A percentile compares a stretch with the other conserved stretches of the same genome.
These are phyloP conservation scores for Puccinia horiana DNA, from an alignment of 1,284 basidiomycete genomes.

Conservation along the genomic window DNA sequence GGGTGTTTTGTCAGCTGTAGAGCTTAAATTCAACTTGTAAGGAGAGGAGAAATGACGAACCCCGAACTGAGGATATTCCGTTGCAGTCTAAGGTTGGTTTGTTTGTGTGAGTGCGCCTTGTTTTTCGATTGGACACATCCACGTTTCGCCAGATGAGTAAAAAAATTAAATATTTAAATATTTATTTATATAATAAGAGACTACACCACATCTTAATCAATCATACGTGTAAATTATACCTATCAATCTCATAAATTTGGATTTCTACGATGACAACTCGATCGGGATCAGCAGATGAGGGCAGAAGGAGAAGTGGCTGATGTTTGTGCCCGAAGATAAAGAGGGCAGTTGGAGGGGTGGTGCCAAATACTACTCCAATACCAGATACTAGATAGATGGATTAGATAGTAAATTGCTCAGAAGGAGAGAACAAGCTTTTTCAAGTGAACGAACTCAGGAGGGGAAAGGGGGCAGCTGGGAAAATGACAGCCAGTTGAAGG, in stretches of 20 bases:
- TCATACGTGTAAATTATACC: no score
- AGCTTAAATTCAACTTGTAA: not conserved
- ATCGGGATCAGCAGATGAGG: not conserved
- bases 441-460: not conserved
- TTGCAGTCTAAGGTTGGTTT: not conserved
- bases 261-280: not conserved
- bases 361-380: no score
- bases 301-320: conserved; percentile 3
- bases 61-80: conserved; percentile 3
- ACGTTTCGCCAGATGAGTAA: not conserved
- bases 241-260: not conserved
- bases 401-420: not conserved
- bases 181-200: not conserved
- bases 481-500: not conserved
- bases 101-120: not conserved
- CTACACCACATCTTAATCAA: not conserved
- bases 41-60: conserved; percentile 8
- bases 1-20: conserved; percentile 9
- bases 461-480: not conserved
- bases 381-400: no score
- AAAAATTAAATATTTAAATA: not conserved
- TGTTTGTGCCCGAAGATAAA: conserved; percentile 4
- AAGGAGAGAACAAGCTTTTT: not conserved
- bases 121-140: not conserved
- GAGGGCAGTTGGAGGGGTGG: not conserved